Base-by-base conservation (phyloP, 345 rosid genomes). In the Salix arbutifolia region DNA sequence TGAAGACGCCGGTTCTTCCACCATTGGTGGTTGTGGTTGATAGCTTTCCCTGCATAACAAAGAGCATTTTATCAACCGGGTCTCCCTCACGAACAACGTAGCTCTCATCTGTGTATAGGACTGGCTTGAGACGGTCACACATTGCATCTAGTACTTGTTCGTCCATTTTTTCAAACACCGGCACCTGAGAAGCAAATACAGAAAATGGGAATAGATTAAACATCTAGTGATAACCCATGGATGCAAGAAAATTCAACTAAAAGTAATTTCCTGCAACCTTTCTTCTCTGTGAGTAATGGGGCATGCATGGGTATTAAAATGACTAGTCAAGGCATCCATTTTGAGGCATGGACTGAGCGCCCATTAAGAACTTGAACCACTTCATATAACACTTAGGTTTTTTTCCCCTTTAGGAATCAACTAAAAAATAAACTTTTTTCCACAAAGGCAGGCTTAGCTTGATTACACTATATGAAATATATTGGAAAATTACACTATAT, bases 11-110 rank as follows among this genome's bases (percentile, higher is more conserved):
- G 0, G 91, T 90, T 83, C 94, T 90, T 83, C 96, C 97, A 58
- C 96, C 97, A 33, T 90, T 91, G 25, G 94, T 89, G 37, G 95
- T 91, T 21, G 80, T 79, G 1, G 94, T 90, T 78, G 86, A 73
- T 64, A 96, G 89, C 87, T 85, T 86, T 31, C 99, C 99, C n/a
- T 92, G 91, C 94, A 92, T 93, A 56, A 96, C 86, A 73, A 96
- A 93, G 70, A 93, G 88, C 99, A 96, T 96, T 84, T 93, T 94
- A 17, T 89, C 94, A 13, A 93, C 94, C 0, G 94, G 97, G 48
- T 93, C 98, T 80, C 98, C 99, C 81, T 96, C 96, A 37, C 94
- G 88, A 46, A 93, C 88, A 1, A 92, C 83, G 84, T 88, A 90
- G 89, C 96, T 93, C 38, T 92, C 92, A 82, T 95, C 95, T 0